Evolutionary conservation across 805 yeast species (phyloP), one percentile per base, ranked within the genome.

Genomic region (Myxozyma kluyveri): DNA sequence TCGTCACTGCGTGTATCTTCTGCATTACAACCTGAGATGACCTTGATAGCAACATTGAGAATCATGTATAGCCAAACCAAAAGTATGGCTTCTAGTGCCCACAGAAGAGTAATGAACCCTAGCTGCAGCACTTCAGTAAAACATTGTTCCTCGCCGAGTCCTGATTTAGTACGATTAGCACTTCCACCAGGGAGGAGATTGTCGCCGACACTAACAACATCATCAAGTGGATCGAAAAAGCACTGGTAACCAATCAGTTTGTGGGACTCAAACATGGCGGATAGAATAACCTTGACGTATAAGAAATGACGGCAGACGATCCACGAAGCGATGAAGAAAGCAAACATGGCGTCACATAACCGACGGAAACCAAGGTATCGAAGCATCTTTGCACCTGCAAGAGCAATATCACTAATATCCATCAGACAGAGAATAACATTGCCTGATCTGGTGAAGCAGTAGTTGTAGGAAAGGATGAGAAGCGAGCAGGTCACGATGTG

Each of bases 1-100:
- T 77, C 83, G 61, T 87, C 96, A 65, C 91, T 83, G 69, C 96
- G 80, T 29, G 84, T 83, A 67, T 89, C 96, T 61, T 87, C 95
- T 1, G 96, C 96, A 32, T 81, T 80, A 21, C 69, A 74, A 3
- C 96, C 96, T 6, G 76, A 72, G 23, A 88, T 56, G 22, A 88
- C 91, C 65, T 77, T 82, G 49, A 75, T 66, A 9, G 86, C 88
- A 23, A 88, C 95, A 60, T 78, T 81, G 10, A 77, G 56, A 52
- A 89, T 88, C 71, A 85, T 74, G 63, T 72, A 79, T 76, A 88
- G 75, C 96, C 96, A 88, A 47, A 85, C 65, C 17, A 82, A 50
- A 31, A 82, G 79, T 33, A 89, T 69, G 3, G 79, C 62, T 65
- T 89, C 96, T 52, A 88, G 73, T 0, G 83, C 81, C 7, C 79